Base-by-base conservation (phyloP, 2,329 filamentous ascomycete genomes). In the Fusarium annulatum region DNA sequence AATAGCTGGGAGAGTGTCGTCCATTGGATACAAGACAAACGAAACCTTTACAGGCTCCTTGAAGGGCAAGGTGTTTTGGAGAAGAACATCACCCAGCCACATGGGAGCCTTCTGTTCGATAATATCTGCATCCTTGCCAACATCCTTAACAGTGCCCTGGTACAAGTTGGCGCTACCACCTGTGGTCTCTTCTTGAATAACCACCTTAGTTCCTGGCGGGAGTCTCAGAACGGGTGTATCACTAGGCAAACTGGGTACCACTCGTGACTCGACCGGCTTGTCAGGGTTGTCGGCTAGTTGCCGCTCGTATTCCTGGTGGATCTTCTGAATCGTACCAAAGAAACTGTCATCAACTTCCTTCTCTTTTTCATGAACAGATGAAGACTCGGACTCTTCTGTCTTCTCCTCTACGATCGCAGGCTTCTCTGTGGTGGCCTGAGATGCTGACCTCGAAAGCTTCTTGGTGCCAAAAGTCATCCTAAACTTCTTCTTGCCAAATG, bases 1-100 rank as follows among this genome's bases (percentile, higher is more conserved):
- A 56, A 98, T 92, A 61, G 88, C 88, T 2, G 95, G 94, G 59
- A 98, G 85, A 34, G 62, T 75, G 33, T 88, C 84, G 74, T 94
- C 92, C 77, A 93, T 88, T 0, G 96, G 95, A 76, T 96, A 90
- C 30, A 99, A 86, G 21, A 97, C 89, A 79, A 99, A 99, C 7
- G 94, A 95, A n/a, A 98, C 92, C 86, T 99, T 99, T 76, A 96
- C 90, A 3, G 95, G 91, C n/a, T 98, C 96, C 84, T 98, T 98
- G 67, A 88, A 84, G 0, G 95, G 94, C 14, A 94, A 90, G 80
- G 90, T 88, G 80, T 98, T 98, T 86, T 94, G 80, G 52, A 99
- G 85, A 19, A 99, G 86, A 41, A 97, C 89, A 72, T 98, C 95
- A 19, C 93, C 95, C 11, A 99, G 87, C 96, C 96, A 99, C 86